phyloP scores from a whole-genome alignment of 257 asterid genomes.

The Solanum sejunctum region DNA sequence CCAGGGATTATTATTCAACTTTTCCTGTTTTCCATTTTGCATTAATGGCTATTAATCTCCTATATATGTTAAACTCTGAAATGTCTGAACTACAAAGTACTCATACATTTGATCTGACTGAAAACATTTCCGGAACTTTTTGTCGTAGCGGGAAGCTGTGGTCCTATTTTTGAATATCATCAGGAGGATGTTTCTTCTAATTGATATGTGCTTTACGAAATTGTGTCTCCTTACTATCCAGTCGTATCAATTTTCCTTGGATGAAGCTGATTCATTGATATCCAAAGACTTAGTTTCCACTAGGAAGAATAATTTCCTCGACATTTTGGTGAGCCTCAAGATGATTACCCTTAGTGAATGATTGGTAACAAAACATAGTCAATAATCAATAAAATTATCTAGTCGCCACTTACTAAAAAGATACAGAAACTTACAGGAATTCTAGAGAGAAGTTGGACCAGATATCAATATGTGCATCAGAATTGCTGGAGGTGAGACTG shows the following conservation, averaged over 20 bases:
- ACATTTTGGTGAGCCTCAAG: background rate
- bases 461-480: background rate
- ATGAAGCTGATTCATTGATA: background rate
- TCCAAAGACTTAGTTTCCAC: background rate
- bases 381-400: background rate
- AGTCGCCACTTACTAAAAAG: background rate
- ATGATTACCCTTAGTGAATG: background rate
- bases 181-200: too few relatives aligned
- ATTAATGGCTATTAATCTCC: too few relatives aligned
- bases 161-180: too few relatives aligned
- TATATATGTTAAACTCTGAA: too few relatives aligned
- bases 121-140: too few relatives aligned
- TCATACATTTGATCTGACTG: too few relatives aligned
- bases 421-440: background rate
- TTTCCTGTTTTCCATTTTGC: too few relatives aligned
- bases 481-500: background rate
- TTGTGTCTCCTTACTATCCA: background rate
- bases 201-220: too few relatives aligned
- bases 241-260: background rate
- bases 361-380: background rate
- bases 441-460: background rate
- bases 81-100: too few relatives aligned
- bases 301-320: background rate
- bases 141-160: too few relatives aligned
- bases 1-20: too few relatives aligned